These are phyloP conservation scores for Yamagishiella unicocca DNA, from an alignment of 139 green algal species.

Conservation along the genomic window DNA sequence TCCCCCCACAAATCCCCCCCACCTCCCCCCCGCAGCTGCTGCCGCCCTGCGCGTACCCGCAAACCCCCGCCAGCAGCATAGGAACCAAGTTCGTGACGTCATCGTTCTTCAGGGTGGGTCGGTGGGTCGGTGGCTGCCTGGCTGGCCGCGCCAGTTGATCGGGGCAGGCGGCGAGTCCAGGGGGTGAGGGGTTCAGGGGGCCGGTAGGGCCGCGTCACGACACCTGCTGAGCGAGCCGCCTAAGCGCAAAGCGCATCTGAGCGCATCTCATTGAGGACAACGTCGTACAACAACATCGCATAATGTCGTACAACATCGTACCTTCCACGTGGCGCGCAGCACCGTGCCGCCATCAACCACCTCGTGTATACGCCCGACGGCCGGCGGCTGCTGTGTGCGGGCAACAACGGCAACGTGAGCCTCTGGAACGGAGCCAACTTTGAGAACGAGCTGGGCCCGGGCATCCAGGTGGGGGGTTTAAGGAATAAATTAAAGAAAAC, in stretches of 20 bases:
- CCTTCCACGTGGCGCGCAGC: constrained; percentile 35
- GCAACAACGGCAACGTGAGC: constrained; percentile 91
- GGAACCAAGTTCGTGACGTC: constrained; percentile 86
- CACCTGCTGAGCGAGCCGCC: too few species aligned
- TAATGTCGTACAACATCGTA: too few species aligned
- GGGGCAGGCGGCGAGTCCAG: too few species aligned
- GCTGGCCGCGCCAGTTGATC: too few species aligned
- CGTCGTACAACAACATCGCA: too few species aligned
- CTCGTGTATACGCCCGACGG: constrained; percentile 91
- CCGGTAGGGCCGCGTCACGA: too few species aligned
- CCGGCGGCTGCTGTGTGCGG: constrained; percentile 86
- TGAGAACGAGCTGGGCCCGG: constrained; percentile 89
- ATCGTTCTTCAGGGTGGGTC: constrained; percentile 84
- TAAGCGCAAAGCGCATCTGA: too few species aligned
- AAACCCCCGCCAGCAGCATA: constrained; percentile 78
- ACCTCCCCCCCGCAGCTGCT: constrained; percentile 65
- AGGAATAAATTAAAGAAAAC: too few species aligned
- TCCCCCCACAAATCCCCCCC: too few species aligned
- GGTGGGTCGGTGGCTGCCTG: too few species aligned
- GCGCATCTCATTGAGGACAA: too few species aligned
- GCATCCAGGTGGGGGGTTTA: background rate
- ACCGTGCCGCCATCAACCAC: constrained; percentile 79
- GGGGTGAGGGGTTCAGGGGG: too few species aligned
- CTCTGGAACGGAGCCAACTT: constrained; percentile 91
- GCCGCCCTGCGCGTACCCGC: constrained; percentile 76